Evolutionary conservation across 169 alveolate genomes (phyloP), one percentile per base, ranked within the genome.

Genomic region (Pseudocohnilembus persalinus): DNA sequence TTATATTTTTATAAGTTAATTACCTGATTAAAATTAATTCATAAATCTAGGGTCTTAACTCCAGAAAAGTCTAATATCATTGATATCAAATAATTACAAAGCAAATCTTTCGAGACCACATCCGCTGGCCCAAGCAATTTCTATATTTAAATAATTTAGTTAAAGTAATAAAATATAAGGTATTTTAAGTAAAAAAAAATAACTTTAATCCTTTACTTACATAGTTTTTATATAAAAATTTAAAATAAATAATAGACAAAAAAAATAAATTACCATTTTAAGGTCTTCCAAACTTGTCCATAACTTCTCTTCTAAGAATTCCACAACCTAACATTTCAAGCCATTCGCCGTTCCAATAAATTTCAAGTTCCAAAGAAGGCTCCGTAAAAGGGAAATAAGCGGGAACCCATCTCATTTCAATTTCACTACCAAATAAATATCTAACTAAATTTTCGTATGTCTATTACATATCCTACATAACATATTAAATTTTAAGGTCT

Each of bases 101-200:
- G 97, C 97, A 92, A 97, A 90, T 81, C 99, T 92, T 82, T 97
- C 99, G 27, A 97, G 91, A 0, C 99, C 99, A 33, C 97, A 88
- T 0, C 99, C 99, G 79, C 96, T 96, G n/a, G 99, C 99, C 99
- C 99, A 97, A 68, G 98, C 99, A 15, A 89, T 93, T n/a, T n/a
- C n/a, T n/a, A n/a, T n/a, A n/a, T n/a, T n/a, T n/a, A n/a, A n/a
- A n/a, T n/a, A n/a, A n/a, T n/a, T n/a, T n/a, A n/a, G n/a, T n/a
- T n/a, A n/a, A n/a, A n/a, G n/a, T n/a, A n/a, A n/a, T n/a, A n/a
- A n/a, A n/a, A n/a, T n/a, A n/a, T n/a, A n/a, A n/a, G n/a, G n/a
- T n/a, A n/a, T n/a, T n/a, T n/a, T n/a, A n/a, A n/a, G n/a, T n/a
- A n/a, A n/a, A n/a, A n/a, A n/a, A n/a, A n/a, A n/a, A n/a, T n/a